Base-by-base conservation (phyloP, 83 land plant genomes). In the Picea abies region DNA sequence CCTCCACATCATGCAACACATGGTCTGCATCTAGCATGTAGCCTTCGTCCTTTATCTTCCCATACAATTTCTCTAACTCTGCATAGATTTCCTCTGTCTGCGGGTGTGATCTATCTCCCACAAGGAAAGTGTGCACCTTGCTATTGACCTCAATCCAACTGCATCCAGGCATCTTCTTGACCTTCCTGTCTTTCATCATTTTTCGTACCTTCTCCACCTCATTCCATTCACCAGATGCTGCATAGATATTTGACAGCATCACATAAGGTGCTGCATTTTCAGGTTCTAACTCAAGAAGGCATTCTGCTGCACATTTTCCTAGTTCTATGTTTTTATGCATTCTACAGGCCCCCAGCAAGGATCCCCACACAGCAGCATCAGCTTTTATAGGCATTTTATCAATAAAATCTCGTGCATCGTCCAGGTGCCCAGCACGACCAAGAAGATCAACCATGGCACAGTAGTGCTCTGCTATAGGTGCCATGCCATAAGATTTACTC, bases 391-490 rank as follows among this genome's bases (percentile, higher is more conserved):
- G 82, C 84, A 83, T 80, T 17, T 81, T 67, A 7, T 79, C 83
- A 41, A 90, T 85, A 23, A 87, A 58, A 69, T 52, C 60, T 60
- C 78, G 85, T 20, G 91, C 89, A 22, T 62, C 79, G 16, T 83
- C 70, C 10, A 90, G 70, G 71, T 81, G 80, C 35, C 91, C 91
- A 52, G 85, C 83, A 52, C 91, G 85, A 25, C 89, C 85, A 35
- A 87, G 73, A 76, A 90, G 86, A 61, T 90, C 91, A 60, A 90
- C 84, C 78, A 90, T 78, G 70, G 85, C 83, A 20, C 82, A 82
- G 79, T 80, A 85, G 39, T 90, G 91, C 8, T 85, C 87, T 2
- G 5, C 17, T 10, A 72, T 64, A 1, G 91, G 91, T 41, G 78
- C 65, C 39, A 87, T 56, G 0, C 86, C 84, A 75, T 82, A 87